Conservation (phyloP, 441 rosid species). For the Raphanus hybrid region DNA sequence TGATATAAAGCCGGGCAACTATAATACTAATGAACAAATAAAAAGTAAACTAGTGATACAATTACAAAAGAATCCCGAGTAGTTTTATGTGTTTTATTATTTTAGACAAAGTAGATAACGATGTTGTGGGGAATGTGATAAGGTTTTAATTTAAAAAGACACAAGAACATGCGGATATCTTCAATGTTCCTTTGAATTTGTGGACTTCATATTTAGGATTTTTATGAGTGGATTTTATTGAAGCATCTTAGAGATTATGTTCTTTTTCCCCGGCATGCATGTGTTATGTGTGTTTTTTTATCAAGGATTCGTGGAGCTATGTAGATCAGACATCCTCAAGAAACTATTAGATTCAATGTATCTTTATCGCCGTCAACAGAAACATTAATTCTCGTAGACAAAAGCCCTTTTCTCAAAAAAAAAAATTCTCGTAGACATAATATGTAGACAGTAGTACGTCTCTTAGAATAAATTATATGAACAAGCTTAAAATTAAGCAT, state of each 20-base stretch:
- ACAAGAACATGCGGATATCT: slow-evolving; percentile 40
- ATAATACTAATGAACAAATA: slow-evolving; percentile 2
- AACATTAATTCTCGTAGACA: slow-evolving; percentile 12
- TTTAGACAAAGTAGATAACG: slow-evolving; percentile 41
- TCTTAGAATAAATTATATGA: neutral
- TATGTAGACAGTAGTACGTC: neutral
- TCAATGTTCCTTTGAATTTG: slow-evolving; percentile 34
- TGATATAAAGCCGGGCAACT: slow-evolving; percentile 28
- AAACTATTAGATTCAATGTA: slow-evolving; percentile 36
- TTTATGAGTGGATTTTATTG: slow-evolving; percentile 29
- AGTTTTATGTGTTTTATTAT: slow-evolving; percentile 28
- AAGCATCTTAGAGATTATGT: slow-evolving; percentile 38
- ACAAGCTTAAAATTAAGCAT: slow-evolving; percentile 25
- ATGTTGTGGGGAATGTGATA: slow-evolving; percentile 39
- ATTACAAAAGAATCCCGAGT: slow-evolving; percentile 25
- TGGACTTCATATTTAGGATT: slow-evolving; percentile 25
- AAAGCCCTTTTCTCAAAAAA: too few relatives aligned
- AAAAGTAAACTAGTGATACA: slow-evolving; percentile 10
- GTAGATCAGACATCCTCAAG: slow-evolving; percentile 39
- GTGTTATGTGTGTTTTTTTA: slow-evolving; percentile 3
- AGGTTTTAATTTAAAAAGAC: slow-evolving; percentile 22
- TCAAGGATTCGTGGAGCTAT: slow-evolving; percentile 33
- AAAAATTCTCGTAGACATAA: neutral
- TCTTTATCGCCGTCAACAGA: slow-evolving; percentile 36
- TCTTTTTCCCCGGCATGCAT: slow-evolving; percentile 31